Base-by-base conservation (phyloP, 192 early-diverging fungal genomes). In the Gonapodya sp. region DNA sequence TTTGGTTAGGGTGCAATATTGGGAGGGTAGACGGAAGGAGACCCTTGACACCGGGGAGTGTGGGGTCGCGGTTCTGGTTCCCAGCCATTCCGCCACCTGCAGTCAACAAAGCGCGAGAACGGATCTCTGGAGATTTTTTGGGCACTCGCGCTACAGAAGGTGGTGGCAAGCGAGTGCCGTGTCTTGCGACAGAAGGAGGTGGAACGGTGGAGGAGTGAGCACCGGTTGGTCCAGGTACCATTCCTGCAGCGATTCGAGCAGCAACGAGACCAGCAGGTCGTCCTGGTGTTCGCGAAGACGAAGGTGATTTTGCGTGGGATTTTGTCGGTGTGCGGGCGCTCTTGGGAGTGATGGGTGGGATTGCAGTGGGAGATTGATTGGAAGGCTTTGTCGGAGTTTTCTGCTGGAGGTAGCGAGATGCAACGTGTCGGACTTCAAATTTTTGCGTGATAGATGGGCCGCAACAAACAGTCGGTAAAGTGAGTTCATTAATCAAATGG, bases 171-270 rank as follows among this genome's bases (percentile, higher is more conserved):
- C n/a, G n/a, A n/a, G n/a, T n/a, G n/a, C 24, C 8, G 8, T 64
- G 8, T 64, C 46, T 64, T 8, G 46, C 46, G 24, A 64, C 46
- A 64, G 46, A 16, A 64, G 46, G 46, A 64, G 46, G 46, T 64
- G 46, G 8, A 64, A 64, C 46, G 46, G n/a, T n/a, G n/a, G n/a
- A n/a, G n/a, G n/a, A n/a, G n/a, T n/a, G n/a, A n/a, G n/a, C n/a
- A n/a, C n/a, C n/a, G n/a, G n/a, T n/a, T n/a, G n/a, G n/a, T n/a
- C 46, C 46, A 64, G 46, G 46, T 64, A 64, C 46, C 46, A 64
- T 64, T 64, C 46, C 46, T 24, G 46, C 46, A 16, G 46, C 46
- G 8, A 64, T 64, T 16, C 46, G 46, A 16, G 46, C 46, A 16
- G 46, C 46, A 24, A 64, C 46, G 24, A 64, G 46, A 64, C 24